Base-by-base conservation (phyloP, 371 early-diverging fungal species). In the Mortierella sp. region DNA sequence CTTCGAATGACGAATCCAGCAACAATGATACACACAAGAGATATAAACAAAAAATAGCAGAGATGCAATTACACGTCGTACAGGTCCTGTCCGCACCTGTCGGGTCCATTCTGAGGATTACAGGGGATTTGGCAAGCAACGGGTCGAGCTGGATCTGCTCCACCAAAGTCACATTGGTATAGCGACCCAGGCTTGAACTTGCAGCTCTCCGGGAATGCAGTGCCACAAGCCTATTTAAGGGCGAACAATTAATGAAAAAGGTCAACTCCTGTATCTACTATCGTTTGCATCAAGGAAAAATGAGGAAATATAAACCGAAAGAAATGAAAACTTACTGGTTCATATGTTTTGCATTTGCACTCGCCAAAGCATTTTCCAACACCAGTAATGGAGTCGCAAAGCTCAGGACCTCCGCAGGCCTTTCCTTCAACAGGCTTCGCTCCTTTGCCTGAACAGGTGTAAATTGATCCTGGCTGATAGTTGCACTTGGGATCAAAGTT, bases 51-150 rank as follows among this genome's bases (percentile, higher is more conserved):
- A 60, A 60, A 34, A 0, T 5, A 34, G 14, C 31, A 31, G 14
- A 34, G 63, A 26, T 11, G 26, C n/a, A 14, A 7, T 58, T 58
- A 58, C 26, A 26, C 55, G 9, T 55, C n/a, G 13, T 9, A 60
- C 13, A 34, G 34, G 28, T 60, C 16, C n/a, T 44, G 21, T 16
- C 80, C 77, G 26, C 80, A 80, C n/a, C 28, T 72, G 54, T 80
- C 77, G 21, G 80, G 80, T 28, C 80, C 80, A 34, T 76, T 50
- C 45, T 76, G 77, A 45, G 76, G 76, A 42, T 76, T 76, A 68
- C 80, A 80, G 13, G 80, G 76, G 14, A 76, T 24, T 0, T 26
- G 13, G 21, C 76, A 76, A 0, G 9, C 3, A 34, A 19, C 10
- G 5, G 76, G 68, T 16, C 26, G 6, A 3, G 24, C 47, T 13